Base-by-base conservation (phyloP, 768 basidiomycete species). In the Strobilomyces dryophilus region DNA sequence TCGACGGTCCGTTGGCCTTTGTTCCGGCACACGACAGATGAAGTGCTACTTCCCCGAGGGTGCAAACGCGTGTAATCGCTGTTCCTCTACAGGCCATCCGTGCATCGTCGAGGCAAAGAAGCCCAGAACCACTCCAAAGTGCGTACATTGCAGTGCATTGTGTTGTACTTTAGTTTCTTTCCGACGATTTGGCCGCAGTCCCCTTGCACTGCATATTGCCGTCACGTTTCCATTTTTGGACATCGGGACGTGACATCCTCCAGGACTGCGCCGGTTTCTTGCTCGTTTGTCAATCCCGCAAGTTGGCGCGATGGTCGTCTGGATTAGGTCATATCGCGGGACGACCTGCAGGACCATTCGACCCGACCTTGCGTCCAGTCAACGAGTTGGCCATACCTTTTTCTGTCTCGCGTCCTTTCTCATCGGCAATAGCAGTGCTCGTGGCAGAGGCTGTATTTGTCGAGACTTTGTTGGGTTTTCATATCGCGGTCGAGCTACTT, bases 91-190 rank as follows among this genome's bases (percentile, higher is more conserved):
- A 47, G 84, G 86, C 1, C 87, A 90, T 69, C 76, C 82, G 40
- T 92, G 90, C 66, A 83, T 91, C 59, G 89, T 92, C 36, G 89
- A 91, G 69, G 89, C 89, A 45, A 79, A 89, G 55, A 90, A 89
- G 72, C 86, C 82, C 50, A 78, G 83, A 62, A 85, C 80, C 26
- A 82, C 83, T 21, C 89, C 89, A 55, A 92, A 91, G 90, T 92
- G 69, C 81, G 89, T 82, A 45, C 37, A 43, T 52, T 57, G 55
- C 56, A 43, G 63, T 66, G 51, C 52, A 9, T 41, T 35, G n/a
- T 51, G 11, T 24, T 35, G 50, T 51, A 40, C 17, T 35, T 29
- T 8, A 2, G 7, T 8, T 8, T 47, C 34, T 24, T 46, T 18
- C 49, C 57, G 47, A 35, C 34, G 9, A 18, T 36, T 48, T 55